Base-by-base conservation (phyloP, 257 asterid genomes). In the Ajuga chamaepitys region DNA sequence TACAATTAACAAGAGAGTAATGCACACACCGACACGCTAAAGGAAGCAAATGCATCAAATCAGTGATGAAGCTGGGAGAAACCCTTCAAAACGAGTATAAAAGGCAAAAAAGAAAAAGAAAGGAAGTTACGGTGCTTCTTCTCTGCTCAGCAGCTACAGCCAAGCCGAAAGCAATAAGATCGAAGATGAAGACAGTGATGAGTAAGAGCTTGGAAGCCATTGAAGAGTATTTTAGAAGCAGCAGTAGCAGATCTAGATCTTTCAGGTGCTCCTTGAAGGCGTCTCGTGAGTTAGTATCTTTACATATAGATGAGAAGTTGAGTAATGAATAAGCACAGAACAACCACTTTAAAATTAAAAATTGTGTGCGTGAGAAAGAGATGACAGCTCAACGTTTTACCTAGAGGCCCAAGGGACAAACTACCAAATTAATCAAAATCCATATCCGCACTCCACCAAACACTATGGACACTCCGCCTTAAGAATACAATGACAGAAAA, bases 111-210 rank as follows among this genome's bases (percentile, higher is more conserved):
- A n/a, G 9, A 38, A 58, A 37, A 1, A 17, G 9, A n/a, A 35
- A 28, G 10, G 3, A 8, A 10, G 87, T 86, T 46, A 86, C 95
- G 28, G 76, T 76, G 79, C 96, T 91, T 61, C 96, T 80, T 68
- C 96, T 82, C 74, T 80, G 90, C 83, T 91, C 98, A 67, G 95
- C 96, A 68, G 95, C 96, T 70, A 88, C 79, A 8, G 98, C 96
- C 74, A 91, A 75, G 47, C 88, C 90, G 65, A 88, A 91, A 62
- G 95, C 98, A 68, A 91, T 82, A 54, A 88, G 85, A 74, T 86
- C 95, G 42, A 88, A 50, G 30, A 88, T 12, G 82, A 88, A 78
- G 59, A 86, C 83, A 1, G 58, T 54, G 26, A 78, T 34, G 57
- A 88, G 74, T 20, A 88, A 55, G 41, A 86, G 48, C 70, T 91